These are phyloP conservation scores for Aspergillus bombycis DNA, from an alignment of 2,329 filamentous ascomycete genomes.

Conservation along the genomic window DNA sequence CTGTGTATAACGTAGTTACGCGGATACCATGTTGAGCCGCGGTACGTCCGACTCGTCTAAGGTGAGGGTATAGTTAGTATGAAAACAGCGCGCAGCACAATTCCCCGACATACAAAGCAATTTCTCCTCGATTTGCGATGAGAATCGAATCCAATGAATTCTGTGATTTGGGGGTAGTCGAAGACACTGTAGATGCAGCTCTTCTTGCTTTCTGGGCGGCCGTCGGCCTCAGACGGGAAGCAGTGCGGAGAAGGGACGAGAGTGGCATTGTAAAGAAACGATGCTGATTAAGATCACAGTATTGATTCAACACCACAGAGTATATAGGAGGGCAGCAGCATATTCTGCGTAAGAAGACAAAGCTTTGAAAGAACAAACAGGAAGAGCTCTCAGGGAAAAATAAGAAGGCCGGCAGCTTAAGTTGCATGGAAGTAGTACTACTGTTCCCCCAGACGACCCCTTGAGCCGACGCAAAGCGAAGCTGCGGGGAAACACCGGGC, in stretches of 20 bases:
- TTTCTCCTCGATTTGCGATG: slow-evolving; percentile 96
- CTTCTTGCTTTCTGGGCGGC: slow-evolving; percentile 32
- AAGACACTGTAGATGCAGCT: slow-evolving; percentile 34
- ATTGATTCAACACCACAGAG: slow-evolving; percentile 15
- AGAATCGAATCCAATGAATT: slow-evolving; percentile 73
- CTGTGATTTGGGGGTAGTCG: slow-evolving; percentile 24
- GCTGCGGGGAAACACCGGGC: slow-evolving; percentile 37
- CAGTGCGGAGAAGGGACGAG: slow-evolving; percentile 45
- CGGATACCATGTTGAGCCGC: slow-evolving; percentile 86
- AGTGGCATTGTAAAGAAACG: slow-evolving; percentile 34
- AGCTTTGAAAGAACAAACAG: not conserved
- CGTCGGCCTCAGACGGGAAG: slow-evolving; percentile 37
- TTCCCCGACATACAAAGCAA: slow-evolving; percentile 66
- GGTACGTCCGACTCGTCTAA: slow-evolving; percentile 79
- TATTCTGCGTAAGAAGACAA: slow-evolving; percentile 7
- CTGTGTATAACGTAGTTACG: slow-evolving; percentile 93
- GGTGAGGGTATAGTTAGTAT: slow-evolving; percentile 18
- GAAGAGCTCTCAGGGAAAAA: slow-evolving; percentile 4
- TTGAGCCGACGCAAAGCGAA: slow-evolving; percentile 43
- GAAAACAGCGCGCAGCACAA: not conserved
- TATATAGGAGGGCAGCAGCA: slow-evolving; percentile 11
- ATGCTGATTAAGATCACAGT: slow-evolving; percentile 5
- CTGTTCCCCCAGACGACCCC: slow-evolving; percentile 7
- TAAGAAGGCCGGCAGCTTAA: slow-evolving; percentile 3
- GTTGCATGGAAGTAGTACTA: slow-evolving; percentile 11